These are phyloP conservation scores for Acer negundo DNA, from an alignment of 345 rosid species.

Conservation along the genomic window DNA sequence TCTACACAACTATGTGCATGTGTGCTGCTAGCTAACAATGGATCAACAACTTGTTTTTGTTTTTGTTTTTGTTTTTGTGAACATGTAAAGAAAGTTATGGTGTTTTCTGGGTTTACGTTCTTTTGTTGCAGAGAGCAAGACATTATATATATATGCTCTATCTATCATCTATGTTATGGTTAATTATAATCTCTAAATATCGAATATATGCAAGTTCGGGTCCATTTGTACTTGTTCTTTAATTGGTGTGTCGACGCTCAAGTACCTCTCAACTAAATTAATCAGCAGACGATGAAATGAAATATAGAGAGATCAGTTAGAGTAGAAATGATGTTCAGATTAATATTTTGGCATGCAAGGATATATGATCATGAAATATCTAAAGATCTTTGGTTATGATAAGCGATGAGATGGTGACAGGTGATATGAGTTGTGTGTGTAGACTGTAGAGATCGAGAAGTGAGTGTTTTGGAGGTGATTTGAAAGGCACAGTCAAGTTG, in stretches of 20 bases:
- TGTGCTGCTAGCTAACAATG: background rate
- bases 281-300: too few relatives aligned
- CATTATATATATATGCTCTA: background rate
- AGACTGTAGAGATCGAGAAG: background rate
- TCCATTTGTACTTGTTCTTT: too few relatives aligned
- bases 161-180: too few relatives aligned
- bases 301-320: too few relatives aligned
- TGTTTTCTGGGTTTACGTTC: background rate
- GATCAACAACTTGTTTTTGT: background rate
- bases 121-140: background rate
- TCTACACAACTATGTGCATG: too few relatives aligned
- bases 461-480: constrained; percentile 19
- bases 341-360: too few relatives aligned
- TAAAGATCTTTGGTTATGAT: background rate
- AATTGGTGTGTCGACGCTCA: too few relatives aligned
- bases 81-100: background rate
- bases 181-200: too few relatives aligned
- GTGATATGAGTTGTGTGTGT: background rate
- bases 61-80: too few relatives aligned
- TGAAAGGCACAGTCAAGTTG: constrained; percentile 22
- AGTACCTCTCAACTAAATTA: too few relatives aligned
- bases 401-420: background rate
- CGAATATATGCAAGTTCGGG: background rate
- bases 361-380: too few relatives aligned
- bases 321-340: too few relatives aligned